Evolutionary conservation across 352 stramenopile genomes (phyloP), one percentile per base, ranked within the genome.

Genomic region (Elongisporangium prolatum): DNA sequence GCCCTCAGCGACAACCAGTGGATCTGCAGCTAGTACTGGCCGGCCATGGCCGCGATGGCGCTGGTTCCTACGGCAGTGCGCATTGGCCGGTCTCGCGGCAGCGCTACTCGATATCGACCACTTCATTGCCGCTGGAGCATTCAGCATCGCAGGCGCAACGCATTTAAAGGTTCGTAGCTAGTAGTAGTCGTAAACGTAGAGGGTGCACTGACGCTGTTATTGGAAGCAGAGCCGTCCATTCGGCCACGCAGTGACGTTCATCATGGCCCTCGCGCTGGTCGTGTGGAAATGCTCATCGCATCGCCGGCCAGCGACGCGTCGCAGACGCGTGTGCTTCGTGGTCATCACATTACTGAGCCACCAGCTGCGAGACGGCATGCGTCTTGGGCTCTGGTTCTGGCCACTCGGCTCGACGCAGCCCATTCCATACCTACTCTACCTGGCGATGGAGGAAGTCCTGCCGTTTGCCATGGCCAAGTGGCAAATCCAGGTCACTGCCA

Each of bases 311-410:
- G 50, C 56, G 9, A 67, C 49, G 14, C 52, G 73, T 25, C 59
- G 66, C 7, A 67, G 69, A 6, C 71, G 77, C 54, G 63, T 83
- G 34, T 74, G 71, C 24, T 88, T 91, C 49, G 68, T 87, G 14
- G 51, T 84, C 28, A 64, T 84, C 48, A 69, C 82, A 28, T 71
- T 84, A 50, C 57, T 89, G 37, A 82, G 74, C 44, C 82, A 91
- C 68, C 82, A 91, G 59, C 65, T 89, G 56, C 77, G 82, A 17
- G 82, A 91, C 54, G 82, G 63, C 22, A 84, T 82, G 61, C 69
- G 77, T 1, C 77, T 55, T 44, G 79, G 82, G 0, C 64, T 91
- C 16, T 91, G 79, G 79, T 83, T 87, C 54, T 91, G 77, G 79
- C 82, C 82, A 25, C 56, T 89, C 4, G 82, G 79, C 2, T 89